phyloP scores from a whole-genome alignment of 78 protist genomes.

The Capsaspora owczarzaki region DNA sequence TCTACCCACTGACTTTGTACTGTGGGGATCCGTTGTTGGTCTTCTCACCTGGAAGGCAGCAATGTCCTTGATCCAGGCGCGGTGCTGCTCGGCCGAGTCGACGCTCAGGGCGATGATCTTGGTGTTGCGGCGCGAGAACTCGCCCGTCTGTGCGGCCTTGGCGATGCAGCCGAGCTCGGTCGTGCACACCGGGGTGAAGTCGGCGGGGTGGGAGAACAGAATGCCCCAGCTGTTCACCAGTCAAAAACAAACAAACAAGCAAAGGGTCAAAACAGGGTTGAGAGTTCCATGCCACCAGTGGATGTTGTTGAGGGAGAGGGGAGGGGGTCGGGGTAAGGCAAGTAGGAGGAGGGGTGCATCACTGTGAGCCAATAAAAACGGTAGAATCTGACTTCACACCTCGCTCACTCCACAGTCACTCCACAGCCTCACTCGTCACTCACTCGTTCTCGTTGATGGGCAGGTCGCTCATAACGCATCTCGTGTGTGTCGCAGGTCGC shows the following conservation, averaged over 20 bases:
- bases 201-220: constrained; percentile 78
- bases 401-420: no score
- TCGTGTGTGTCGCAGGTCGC: no score
- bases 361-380: no score
- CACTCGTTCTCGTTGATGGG: background rate
- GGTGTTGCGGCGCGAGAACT: constrained; percentile 48
- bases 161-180: constrained; percentile 77
- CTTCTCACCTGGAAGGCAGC: no score
- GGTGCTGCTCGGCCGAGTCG: constrained; percentile 44
- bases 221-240: constrained; percentile 41
- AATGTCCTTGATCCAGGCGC: constrained; percentile 65
- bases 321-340: background rate
- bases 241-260: background rate
- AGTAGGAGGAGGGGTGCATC: background rate
- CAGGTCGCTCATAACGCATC: no score
- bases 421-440: no score
- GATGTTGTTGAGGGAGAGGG: background rate
- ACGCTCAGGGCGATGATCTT: constrained; percentile 55
- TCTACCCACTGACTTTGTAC: no score
- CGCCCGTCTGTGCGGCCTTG: constrained; percentile 22
- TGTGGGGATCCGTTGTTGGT: background rate
- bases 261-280: background rate
- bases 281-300: background rate
- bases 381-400: no score
- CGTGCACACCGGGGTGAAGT: constrained; percentile 66